Evolutionary conservation across 768 basidiomycete genomes (phyloP).

Genomic region (Arthromyces matolae): DNA sequence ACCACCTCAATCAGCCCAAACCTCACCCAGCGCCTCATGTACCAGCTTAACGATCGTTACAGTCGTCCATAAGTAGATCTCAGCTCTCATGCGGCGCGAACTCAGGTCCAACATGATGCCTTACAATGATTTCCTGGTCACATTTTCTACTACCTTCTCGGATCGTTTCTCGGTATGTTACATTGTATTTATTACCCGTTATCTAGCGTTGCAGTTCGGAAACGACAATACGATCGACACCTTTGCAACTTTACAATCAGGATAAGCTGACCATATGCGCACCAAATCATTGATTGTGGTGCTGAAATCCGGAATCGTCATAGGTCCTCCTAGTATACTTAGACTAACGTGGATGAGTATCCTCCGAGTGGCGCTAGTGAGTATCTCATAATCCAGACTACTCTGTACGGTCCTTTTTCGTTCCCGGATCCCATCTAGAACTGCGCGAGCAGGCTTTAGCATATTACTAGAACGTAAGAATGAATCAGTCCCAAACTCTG

Average conservation of each 20-base stretch:
- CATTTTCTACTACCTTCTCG: not conserved
- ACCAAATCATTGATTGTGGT: not conserved
- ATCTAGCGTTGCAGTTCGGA: not conserved
- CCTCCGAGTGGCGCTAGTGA: too few relatives aligned
- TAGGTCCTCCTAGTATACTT: not conserved
- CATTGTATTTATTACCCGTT: not conserved
- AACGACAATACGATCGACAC: not conserved
- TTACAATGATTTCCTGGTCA: not conserved
- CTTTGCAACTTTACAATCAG: not conserved
- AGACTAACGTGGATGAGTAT: too few relatives aligned
- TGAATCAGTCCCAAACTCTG: too few relatives aligned
- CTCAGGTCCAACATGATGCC: not conserved
- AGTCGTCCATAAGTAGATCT: too few relatives aligned
- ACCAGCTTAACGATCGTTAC: too few relatives aligned
- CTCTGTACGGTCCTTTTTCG: too few relatives aligned
- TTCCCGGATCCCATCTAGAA: too few relatives aligned
- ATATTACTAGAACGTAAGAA: too few relatives aligned
- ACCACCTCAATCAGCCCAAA: constrained; percentile 19
- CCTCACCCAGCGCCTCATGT: constrained; percentile 5
- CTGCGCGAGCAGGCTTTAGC: too few relatives aligned
- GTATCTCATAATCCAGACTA: too few relatives aligned
- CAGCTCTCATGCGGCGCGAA: too few relatives aligned
- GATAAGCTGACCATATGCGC: too few relatives aligned
- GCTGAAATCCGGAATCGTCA: not conserved
- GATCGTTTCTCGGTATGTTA: not conserved